Evolutionary conservation across 179 eudicot genomes (phyloP), one percentile per base, ranked within the genome.

Genomic region (Gypsophila paniculata): DNA sequence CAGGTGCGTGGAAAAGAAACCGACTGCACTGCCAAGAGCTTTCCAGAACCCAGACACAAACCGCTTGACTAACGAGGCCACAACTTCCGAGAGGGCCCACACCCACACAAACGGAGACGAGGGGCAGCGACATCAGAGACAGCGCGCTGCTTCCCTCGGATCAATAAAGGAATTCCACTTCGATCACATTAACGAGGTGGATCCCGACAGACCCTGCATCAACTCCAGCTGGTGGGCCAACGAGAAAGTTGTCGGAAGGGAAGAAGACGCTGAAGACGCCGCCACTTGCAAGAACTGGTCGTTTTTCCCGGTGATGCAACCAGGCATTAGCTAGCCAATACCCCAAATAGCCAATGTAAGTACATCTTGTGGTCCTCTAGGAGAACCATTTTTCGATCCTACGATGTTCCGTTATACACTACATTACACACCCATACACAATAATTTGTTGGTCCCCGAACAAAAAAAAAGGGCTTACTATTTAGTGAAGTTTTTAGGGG

Each of bases 201-300:
- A 77, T 67, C 72, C 90, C 2, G 84, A 82, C 53, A 81, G 80
- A 46, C 80, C 80, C 23, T 70, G 72, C 69, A 77, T 84, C 54
- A 86, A 79, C 67, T 84, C 98, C 9, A 77, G 88, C 74, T 91
- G 93, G 97, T 93, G 98, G 98, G 87, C 88, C 12, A 89, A 85
- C 67, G 97, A 91, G 76, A 89, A 89, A 58, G 85, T 82, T 39
- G 34, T 78, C 10, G 87, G 88, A 17, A 80, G 74, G 68, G 94
- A 86, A 52, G 88, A 70, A 21, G 88, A 65, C 23, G 52, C 9
- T 10, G 59, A 29, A 12, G 88, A 65, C 22, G 17, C 7, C 14
- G 23, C 13, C 17, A 29, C 87, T 54, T 44, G 78, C 67, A 80
- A 88, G 82, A 85, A 87, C 75, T 93, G 98, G 98, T 82, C 94